Evolutionary conservation across 139 green algal species (phyloP), one percentile per base, ranked within the genome.

Genomic region (Chlorella sp.): DNA sequence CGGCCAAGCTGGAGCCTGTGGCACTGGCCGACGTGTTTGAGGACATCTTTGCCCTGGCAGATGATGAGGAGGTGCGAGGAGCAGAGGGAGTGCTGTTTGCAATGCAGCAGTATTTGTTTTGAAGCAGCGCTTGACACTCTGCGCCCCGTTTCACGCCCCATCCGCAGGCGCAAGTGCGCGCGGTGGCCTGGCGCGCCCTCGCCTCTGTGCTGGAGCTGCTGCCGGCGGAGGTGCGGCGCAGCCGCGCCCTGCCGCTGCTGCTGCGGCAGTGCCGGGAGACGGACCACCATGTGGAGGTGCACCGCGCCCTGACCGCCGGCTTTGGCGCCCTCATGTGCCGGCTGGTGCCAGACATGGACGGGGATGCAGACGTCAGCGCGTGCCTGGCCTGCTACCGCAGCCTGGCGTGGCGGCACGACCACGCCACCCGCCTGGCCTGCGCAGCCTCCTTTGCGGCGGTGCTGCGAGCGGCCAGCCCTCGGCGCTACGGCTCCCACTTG

Each of bases 201-300:
- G 70, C 87, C 17, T 69, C 83, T 3, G 64, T 91, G 6, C 85
- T 90, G 58, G 83, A 91, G 17, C 51, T 88, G 30, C 34, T 94
- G 79, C 81, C 86, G 7, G 56, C 68, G 22, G 90, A 93, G 16
- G 48, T 83, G 46, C 89, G 89, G 22, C 92, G 22, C 73, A 86
- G n/a, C 48, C 64, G 64, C 7, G 43, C 44, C 11, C 79, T 84
- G 79, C 79, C 43, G 19, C 32, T 65, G 79, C 64, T 94, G 70
- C 81, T 90, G 13, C 54, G 85, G 30, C 87, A 94, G 85, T 90
- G 90, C 86, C 86, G 91, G 77, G 89, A 89, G 13, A 88, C 92
- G 56, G 91, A 94, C 51, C 82, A 93, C 81, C 89, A 92, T 38
- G 72, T 84, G 11, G 74, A 84, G 22, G 82, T 95, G 82, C 91